These are phyloP conservation scores for Pleodorina starrii DNA, from an alignment of 139 green algal species.

Conservation along the genomic window DNA sequence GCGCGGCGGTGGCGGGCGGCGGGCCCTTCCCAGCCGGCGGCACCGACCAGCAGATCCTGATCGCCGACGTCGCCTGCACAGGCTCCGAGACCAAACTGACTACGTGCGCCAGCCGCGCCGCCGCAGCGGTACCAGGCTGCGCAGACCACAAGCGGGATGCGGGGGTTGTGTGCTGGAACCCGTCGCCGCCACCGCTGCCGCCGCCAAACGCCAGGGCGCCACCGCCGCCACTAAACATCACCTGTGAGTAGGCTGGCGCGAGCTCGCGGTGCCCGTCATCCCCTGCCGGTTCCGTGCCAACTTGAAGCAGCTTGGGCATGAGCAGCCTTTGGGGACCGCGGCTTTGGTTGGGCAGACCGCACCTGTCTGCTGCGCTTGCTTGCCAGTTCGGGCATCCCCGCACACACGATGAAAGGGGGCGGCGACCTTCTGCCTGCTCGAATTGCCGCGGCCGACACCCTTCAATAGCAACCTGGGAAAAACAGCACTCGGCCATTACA, in stretches of 20 bases:
- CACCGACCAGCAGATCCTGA: not conserved
- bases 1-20: not conserved
- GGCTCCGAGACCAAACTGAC: not conserved
- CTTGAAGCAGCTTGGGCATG: too few relatives aligned
- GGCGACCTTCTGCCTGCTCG: too few relatives aligned
- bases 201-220: not conserved
- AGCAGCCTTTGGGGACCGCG: too few relatives aligned
- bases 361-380: too few relatives aligned
- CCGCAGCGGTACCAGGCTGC: not conserved
- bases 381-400: too few relatives aligned
- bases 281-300: too few relatives aligned
- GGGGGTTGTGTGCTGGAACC: not conserved
- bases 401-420: too few relatives aligned
- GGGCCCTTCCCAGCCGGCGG: not conserved
- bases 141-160: not conserved
- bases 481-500: too few relatives aligned
- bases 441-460: too few relatives aligned
- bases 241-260: constrained; percentile 3
- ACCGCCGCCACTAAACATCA: not conserved
- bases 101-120: not conserved
- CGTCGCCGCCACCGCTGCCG: not conserved
- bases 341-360: too few relatives aligned
- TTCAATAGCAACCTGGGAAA: too few relatives aligned
- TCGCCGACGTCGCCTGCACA: not conserved
- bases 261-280: too few relatives aligned